Percentiles rank a stretch among this genome's conserved stretches.
phyloP scores from a whole-genome alignment of 2,329 filamentous ascomycete species.

The Elsinoe necatrix region DNA sequence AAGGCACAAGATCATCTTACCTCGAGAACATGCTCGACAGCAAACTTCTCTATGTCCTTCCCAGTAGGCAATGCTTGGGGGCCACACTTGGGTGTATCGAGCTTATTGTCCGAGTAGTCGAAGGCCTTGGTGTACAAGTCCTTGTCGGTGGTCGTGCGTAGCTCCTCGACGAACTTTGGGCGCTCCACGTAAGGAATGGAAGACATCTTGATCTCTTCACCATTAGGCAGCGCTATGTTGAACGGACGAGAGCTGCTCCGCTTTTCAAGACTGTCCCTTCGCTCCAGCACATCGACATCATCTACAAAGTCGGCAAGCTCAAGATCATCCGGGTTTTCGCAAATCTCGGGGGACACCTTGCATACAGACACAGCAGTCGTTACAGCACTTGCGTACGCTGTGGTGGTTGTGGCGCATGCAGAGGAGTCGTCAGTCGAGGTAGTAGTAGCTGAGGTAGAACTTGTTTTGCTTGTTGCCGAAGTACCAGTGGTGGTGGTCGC shows the following conservation, averaged over 20 bases:
- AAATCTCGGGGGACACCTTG: not conserved
- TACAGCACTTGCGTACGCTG: not conserved
- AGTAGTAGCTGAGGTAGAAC: not conserved
- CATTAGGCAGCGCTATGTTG: not conserved
- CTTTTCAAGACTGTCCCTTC: not conserved
- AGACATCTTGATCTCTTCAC: slow-evolving; percentile 4
- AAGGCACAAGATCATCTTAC: not conserved
- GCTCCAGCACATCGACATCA: not conserved
- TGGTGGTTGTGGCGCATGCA: not conserved
- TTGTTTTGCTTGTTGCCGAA: not conserved
- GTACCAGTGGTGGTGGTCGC: not conserved
- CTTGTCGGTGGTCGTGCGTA: slow-evolving; percentile 1
- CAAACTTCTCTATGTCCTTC: not conserved
- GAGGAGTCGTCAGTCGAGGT: not conserved
- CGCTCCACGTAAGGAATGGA: slow-evolving; percentile 1
- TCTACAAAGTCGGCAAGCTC: not conserved
- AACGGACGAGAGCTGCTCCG: not conserved
- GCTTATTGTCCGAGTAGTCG: not conserved
- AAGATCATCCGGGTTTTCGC: not conserved
- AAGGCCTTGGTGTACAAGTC: slow-evolving; percentile 3
- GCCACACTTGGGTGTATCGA: not conserved
- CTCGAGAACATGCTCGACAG: slow-evolving; percentile 1
- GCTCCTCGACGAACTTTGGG: slow-evolving; percentile 1
- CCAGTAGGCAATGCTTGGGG: not conserved
- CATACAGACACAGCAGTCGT: not conserved